Conservation (phyloP, 1,284 basidiomycete genomes). For the Vanrija sp. region DNA sequence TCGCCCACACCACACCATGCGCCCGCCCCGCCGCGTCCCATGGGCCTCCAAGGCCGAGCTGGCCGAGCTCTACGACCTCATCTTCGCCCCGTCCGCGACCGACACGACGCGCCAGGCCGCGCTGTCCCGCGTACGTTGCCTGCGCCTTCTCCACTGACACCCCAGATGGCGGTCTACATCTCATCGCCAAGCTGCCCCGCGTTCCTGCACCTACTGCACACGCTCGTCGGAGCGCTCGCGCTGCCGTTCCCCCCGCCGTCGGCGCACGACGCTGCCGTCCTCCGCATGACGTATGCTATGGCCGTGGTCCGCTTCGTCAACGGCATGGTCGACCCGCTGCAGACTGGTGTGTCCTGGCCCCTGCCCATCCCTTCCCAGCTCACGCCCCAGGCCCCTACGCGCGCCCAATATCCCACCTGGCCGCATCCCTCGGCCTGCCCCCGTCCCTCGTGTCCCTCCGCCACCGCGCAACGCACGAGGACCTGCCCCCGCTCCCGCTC, state of each 20-base stretch:
- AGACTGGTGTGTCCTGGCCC: constrained; percentile 59
- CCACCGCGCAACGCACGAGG: constrained; percentile 94
- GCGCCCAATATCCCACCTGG: constrained; percentile 82
- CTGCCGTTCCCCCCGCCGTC: constrained; percentile 54
- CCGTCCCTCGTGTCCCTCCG: constrained; percentile 88
- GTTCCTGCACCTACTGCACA: constrained; percentile 55
- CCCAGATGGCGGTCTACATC: constrained; percentile 63
- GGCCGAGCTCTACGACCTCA: constrained; percentile 72
- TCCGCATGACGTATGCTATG: constrained; percentile 64
- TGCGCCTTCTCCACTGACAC: background rate
- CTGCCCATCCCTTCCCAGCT: background rate
- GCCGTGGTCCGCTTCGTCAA: constrained; percentile 79
- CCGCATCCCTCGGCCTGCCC: constrained; percentile 78
- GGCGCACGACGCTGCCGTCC: constrained; percentile 57
- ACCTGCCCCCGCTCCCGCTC: constrained; percentile 78
- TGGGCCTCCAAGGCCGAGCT: constrained; percentile 74
- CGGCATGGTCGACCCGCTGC: constrained; percentile 87
- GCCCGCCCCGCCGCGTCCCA: constrained; percentile 73
- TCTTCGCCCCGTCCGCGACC: constrained; percentile 67
- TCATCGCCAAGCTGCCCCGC: constrained; percentile 69
- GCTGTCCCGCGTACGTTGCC: constrained; percentile 63
- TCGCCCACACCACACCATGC: constrained; percentile 62
- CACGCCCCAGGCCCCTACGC: constrained; percentile 57
- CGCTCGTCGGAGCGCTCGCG: constrained; percentile 61
- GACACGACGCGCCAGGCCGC: constrained; percentile 58